These are phyloP conservation scores for Fomitiporia mediterranea DNA, from an alignment of 1,284 basidiomycete species.

Conservation along the genomic window DNA sequence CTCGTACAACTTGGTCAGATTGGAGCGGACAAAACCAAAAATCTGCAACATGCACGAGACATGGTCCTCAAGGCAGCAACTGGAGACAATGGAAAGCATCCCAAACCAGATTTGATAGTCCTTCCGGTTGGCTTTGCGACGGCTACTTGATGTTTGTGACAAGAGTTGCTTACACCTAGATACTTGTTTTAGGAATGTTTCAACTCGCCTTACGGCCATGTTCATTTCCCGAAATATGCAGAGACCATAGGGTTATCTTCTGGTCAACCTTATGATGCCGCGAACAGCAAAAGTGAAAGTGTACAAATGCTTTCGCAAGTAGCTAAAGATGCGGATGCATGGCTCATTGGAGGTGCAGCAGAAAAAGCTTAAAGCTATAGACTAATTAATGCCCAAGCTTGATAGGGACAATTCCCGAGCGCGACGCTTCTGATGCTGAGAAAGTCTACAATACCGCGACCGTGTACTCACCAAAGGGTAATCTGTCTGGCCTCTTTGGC, in stretches of 20 bases:
- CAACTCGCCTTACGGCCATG: constrained; percentile 93
- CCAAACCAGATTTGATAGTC: constrained; percentile 79
- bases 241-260: constrained; percentile 68
- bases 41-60: constrained; percentile 75
- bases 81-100: constrained; percentile 33
- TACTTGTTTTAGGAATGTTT: constrained; percentile 84
- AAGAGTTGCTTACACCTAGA: too few species aligned
- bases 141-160: background rate
- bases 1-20: constrained; percentile 81
- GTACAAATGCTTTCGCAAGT: constrained; percentile 78
- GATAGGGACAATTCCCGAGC: constrained; percentile 86
- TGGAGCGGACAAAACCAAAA: constrained; percentile 62
- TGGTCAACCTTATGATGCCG: constrained; percentile 53
- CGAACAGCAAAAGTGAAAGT: constrained; percentile 66
- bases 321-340: constrained; percentile 78
- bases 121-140: constrained; percentile 61
- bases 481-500: too few species aligned
- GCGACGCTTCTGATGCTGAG: constrained; percentile 51
- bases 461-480: constrained; percentile 84
- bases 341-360: constrained; percentile 84
- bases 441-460: constrained; percentile 91
- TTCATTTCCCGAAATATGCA: constrained; percentile 80
- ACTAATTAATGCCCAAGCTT: background rate
- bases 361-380: background rate
- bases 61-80: constrained; percentile 72